Evolutionary conservation across 1,139 yeast species (phyloP), one percentile per base, ranked within the genome.

Genomic region (Pichia sp.): DNA sequence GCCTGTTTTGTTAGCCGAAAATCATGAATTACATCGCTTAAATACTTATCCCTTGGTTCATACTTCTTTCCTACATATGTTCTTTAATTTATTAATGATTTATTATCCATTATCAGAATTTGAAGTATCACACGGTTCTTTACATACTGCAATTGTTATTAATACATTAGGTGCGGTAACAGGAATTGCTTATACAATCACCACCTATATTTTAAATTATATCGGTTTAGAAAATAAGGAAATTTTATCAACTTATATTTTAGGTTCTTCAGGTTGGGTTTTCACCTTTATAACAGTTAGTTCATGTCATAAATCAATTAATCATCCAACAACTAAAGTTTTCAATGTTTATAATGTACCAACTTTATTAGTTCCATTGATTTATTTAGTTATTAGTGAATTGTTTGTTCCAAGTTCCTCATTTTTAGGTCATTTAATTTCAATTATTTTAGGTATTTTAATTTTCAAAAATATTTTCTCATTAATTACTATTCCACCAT

Each of bases 11-110:
- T 79, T 32, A 32, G 35, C 22, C n/a, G 16, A 89, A 2, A 68
- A 85, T 12, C 68, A 76, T 51, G 63, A 70, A 24, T 62, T 83
- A 38, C 78, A 84, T 59, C 68, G 83, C 38, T 63, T 90, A 26
- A 80, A 95, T 9, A 74, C 87, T 53, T 90, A 86, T 60, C 85
- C 92, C 2, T 64, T 89, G 57, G 78, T 78, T 39, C 97, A 89
- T 61, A 60, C 68, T 34, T 72, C 76, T 24, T 52, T 78, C 25
- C 50, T 81, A 45, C 96, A 87, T 62, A 68, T 90, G 65, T 46
- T 76, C 3, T 64, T 85, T 56, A 87, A 87, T 60, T 53, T 77
- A n/a, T 51, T 78, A 37, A 75, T 83, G 0, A 61, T 87, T 39
- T 65, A 71, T 43, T 66, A 79, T 0, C 87, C 90, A 6, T 66